Evolutionary conservation across 164 flowering plant genomes (phyloP), one percentile per base, ranked within the genome.

Genomic region (Liriodendron chinense): DNA sequence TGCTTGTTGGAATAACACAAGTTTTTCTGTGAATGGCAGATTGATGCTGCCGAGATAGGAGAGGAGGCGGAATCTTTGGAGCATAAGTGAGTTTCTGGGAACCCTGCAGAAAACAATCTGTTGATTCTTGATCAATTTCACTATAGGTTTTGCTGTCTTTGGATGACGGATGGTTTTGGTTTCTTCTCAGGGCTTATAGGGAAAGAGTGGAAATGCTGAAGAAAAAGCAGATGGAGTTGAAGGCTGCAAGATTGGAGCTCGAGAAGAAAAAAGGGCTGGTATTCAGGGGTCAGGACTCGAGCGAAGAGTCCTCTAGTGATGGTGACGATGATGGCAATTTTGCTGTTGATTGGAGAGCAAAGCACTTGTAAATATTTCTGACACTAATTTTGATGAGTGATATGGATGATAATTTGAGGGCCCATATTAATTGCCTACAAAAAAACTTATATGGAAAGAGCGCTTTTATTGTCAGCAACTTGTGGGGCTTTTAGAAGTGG

Each of bases 331-430:
- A 83, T 76, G 93, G 69, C 43, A 77, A 85, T 77, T 86, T 86
- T 50, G 81, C 90, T 34, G 92, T 93, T 72, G 98, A 95, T 83
- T 95, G 99, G 99, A 88, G 99, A 84, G 94, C 97, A 23, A 90
- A 92, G 78, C 98, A 89, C 76, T 76, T 94, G 64, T 91, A 78
- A 83, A 26, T 26, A 74, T 62, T 47, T 23, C 9, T 5, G n/a
- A 23, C 24, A 26, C 67, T n/a, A n/a, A 34, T 34, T 34, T 34
- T 4, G 43, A 34, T 34, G 43, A 7, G 5, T 34, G 43, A 34
- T 34, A 34, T 34, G 43, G 43, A 34, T 34, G 43, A 0, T 34
- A 7, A 34, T 34, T 34, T 34, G 5, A 34, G 43, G 43, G 43
- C 6, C 43, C 43, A 34, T 34, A 34, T 34, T 34, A 34, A 34